Base-by-base conservation (phyloP, 78 protist species). In the slime mould (Dictyostelium discoideum) region DNA sequence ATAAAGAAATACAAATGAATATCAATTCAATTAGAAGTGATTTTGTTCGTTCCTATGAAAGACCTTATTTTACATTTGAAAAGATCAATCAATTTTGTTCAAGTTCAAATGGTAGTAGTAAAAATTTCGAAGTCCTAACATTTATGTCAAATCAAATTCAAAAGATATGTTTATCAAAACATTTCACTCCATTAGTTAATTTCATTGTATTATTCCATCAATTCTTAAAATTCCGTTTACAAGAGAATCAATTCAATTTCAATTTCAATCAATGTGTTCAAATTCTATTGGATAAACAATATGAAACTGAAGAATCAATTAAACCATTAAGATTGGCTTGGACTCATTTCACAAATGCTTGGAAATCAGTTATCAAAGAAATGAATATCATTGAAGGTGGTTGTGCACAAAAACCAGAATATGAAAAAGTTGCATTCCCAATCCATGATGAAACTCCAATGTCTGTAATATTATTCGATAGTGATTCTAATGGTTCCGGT, bases 321-420 rank as follows among this genome's bases (percentile, higher is more conserved):
- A 48, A 82, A 37, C 32, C 50, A 24, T 29, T 73, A 7, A 39
- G 73, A 40, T 32, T 22, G 13, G 29, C 85, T 13, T 90, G 95
- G 95, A 37, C 11, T 1, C 26, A 26, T 5, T 81, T 81, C 3
- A 65, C 37, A 7, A 26, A 72, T 22, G 54, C 84, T 42, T 74
- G 81, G 81, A 20, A 14, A 14, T 29, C 39, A 4, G 48, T 74
- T 13, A 74, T 37, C n/a, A 74, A 74, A 32, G 76, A 88, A 14
- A 72, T 90, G 48, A 37, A 90, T 8, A 9, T 72, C 8, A 80
- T 90, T 29, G 95, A 90, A 82, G 95, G 95, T 72, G 95, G 95
- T 39, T 90, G 95, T 39, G 72, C 87, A 9, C 83, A 42, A 9
- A 63, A 63, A 48, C 86, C 95, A 22, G 95, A 80, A n/a, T 77